These are phyloP conservation scores for Ilyonectria destructans DNA, from an alignment of 2,329 filamentous ascomycete genomes.

Conservation along the genomic window DNA sequence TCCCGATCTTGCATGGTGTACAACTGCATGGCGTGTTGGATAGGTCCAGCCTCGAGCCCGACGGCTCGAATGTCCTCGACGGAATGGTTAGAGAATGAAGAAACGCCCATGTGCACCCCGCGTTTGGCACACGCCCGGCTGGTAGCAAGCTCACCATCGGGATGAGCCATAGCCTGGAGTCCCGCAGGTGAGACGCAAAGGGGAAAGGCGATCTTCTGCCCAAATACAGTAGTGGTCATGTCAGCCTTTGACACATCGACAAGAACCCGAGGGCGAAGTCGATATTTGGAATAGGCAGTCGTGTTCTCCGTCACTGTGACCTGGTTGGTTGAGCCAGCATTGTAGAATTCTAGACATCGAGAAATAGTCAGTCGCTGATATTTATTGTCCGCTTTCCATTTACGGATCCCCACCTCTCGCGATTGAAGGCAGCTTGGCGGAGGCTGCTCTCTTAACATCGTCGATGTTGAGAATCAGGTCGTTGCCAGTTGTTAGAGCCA, in stretches of 20 bases:
- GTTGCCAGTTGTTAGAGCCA: background rate
- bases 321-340: conserved; percentile 18
- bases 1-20: conserved; percentile 28
- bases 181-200: conserved; percentile 68
- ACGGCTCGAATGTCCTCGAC: conserved; percentile 12
- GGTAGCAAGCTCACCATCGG: conserved; percentile 66
- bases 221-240: background rate
- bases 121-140: conserved; percentile 60
- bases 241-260: conserved; percentile 24
- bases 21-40: conserved; percentile 13
- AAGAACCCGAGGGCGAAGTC: conserved; percentile 20
- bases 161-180: conserved; percentile 67
- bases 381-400: background rate
- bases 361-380: background rate
- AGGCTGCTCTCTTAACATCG: conserved; percentile 10
- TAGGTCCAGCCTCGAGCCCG: background rate
- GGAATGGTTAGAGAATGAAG: conserved; percentile 54
- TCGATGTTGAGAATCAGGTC: conserved; percentile 6
- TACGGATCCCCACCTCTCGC: conserved; percentile 1
- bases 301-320: conserved; percentile 18
- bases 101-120: conserved; percentile 64
- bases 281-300: conserved; percentile 15
- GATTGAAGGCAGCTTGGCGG: background rate
- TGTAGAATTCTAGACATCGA: conserved; percentile 14
- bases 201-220: conserved; percentile 59